Conservation (phyloP, 1,284 basidiomycete species). For the Sutorius eximius region DNA sequence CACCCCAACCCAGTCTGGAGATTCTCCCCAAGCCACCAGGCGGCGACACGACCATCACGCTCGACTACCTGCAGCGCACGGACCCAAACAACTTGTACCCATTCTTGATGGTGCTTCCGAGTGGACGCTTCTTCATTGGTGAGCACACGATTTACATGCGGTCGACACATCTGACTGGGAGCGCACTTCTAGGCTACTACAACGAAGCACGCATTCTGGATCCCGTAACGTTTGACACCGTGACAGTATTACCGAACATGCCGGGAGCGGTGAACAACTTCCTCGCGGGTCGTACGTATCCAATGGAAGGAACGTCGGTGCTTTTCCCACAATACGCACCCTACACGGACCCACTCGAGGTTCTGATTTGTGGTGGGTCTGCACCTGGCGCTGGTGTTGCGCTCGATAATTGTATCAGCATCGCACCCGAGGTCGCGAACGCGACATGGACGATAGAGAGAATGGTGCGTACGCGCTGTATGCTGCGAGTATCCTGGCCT, state of each 20-base stretch:
- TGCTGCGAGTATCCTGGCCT: not conserved
- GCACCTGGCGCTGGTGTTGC: constrained; percentile 52
- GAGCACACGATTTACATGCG: constrained; percentile 13
- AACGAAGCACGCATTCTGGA: constrained; percentile 76
- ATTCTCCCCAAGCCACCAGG: constrained; percentile 49
- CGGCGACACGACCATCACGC: constrained; percentile 40
- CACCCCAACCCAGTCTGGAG: constrained; percentile 54
- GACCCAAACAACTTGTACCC: constrained; percentile 78
- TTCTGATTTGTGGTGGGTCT: constrained; percentile 79
- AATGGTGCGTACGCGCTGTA: constrained; percentile 50
- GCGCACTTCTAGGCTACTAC: constrained; percentile 55
- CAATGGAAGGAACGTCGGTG: constrained; percentile 69
- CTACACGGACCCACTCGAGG: constrained; percentile 63
- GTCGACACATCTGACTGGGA: not conserved
- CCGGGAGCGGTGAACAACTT: constrained; percentile 75
- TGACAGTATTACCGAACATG: constrained; percentile 62
- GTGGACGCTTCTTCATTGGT: constrained; percentile 66
- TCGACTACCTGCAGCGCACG: constrained; percentile 55
- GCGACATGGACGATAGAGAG: constrained; percentile 67
- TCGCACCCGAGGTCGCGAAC: constrained; percentile 57
- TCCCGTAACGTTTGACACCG: constrained; percentile 60
- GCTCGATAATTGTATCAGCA: constrained; percentile 70
- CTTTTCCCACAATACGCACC: constrained; percentile 69
- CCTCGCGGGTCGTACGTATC: constrained; percentile 72
- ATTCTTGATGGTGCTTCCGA: constrained; percentile 67